Conservation (phyloP, 2,329 filamentous ascomycete species). For the Ophiostoma sp. region DNA sequence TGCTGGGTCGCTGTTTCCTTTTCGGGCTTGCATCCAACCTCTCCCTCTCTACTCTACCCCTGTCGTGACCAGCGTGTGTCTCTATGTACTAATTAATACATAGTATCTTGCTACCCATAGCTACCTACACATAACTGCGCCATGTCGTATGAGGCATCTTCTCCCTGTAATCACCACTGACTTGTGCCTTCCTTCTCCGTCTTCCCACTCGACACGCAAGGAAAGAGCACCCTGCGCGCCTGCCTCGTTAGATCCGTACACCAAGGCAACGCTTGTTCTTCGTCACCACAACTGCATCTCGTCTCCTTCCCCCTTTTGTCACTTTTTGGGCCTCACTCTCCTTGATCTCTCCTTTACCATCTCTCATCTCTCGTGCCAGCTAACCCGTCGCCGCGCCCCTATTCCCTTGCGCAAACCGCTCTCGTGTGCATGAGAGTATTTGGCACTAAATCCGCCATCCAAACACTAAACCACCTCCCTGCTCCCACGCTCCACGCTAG, state of each 20-base stretch:
- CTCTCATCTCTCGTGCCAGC: neutral
- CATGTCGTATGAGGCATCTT: neutral
- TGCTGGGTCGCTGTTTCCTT: slow-evolving; percentile 17
- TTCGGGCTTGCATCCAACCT: slow-evolving; percentile 14
- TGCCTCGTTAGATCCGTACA: neutral
- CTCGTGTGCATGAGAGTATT: neutral
- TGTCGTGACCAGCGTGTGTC: neutral
- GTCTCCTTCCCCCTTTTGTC: neutral
- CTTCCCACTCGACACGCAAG: neutral
- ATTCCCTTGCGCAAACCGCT: neutral
- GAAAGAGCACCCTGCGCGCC: neutral
- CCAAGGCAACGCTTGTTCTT: neutral
- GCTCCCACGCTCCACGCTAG: slow-evolving; percentile 17
- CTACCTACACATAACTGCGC: too few species aligned
- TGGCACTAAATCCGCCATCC: neutral
- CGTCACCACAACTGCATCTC: neutral
- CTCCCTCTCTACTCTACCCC: slow-evolving; percentile 1
- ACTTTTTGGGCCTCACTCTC: neutral
- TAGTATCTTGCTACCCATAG: neutral
- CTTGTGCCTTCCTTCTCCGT: neutral
- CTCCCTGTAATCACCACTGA: neutral
- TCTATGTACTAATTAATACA: neutral
- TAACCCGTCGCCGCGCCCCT: neutral
- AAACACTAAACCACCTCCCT: slow-evolving; percentile 8
- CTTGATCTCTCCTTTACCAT: neutral